phyloP scores from a whole-genome alignment of 176 grass and related monocot genomes.

The Puccinellia tenuiflora region DNA sequence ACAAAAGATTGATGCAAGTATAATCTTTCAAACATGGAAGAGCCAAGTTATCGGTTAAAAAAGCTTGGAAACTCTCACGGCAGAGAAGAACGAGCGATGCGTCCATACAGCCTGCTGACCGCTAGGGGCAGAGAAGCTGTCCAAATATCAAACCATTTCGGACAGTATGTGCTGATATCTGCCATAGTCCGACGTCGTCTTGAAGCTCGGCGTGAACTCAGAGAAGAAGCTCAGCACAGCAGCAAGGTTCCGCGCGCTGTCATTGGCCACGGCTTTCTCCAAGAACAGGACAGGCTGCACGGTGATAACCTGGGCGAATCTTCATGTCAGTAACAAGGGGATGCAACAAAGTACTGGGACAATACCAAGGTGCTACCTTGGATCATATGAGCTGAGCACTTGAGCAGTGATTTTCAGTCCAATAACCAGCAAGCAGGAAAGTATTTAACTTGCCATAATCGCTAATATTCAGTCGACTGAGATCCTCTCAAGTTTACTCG shows the following conservation, averaged over 20 bases:
- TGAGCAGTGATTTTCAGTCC: background rate
- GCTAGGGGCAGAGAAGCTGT: background rate
- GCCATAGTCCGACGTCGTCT: conserved; percentile 52
- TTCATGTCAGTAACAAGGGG: background rate
- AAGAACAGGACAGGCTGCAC: conserved; percentile 79
- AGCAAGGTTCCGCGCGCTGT: conserved; percentile 55
- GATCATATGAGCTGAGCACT: background rate
- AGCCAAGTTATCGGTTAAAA: background rate
- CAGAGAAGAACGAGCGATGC: background rate
- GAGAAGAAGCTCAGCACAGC: conserved; percentile 77
- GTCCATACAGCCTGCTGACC: background rate
- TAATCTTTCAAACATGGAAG: background rate
- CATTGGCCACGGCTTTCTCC: conserved; percentile 63
- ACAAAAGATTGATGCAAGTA: background rate
- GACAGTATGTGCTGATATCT: conserved; percentile 63
- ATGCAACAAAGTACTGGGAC: background rate
- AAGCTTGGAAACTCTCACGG: background rate
- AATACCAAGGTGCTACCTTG: background rate
- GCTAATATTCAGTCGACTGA: background rate
- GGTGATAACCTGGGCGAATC: conserved; percentile 59
- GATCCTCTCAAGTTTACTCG: background rate
- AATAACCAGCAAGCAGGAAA: background rate
- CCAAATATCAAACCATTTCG: conserved; percentile 52
- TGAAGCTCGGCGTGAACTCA: conserved; percentile 78
- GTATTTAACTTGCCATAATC: background rate